Percentiles rank a stretch among this genome's conserved stretches.
These are phyloP conservation scores for Ceratobasidium sp. DNA, from an alignment of 1,284 basidiomycete genomes.

Conservation along the genomic window DNA sequence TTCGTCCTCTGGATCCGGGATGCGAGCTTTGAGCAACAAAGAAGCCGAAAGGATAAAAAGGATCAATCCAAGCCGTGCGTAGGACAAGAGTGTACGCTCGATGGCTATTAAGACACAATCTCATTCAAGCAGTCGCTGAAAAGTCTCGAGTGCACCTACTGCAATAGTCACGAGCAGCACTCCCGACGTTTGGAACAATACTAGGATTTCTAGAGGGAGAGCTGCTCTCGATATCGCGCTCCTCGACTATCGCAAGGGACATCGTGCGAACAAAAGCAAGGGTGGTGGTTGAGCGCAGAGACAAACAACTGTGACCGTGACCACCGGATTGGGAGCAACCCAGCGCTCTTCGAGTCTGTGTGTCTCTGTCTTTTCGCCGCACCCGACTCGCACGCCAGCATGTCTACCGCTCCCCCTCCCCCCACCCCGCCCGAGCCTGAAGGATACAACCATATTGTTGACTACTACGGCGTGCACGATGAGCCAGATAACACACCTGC, in stretches of 20 bases:
- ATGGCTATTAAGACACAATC: conserved; percentile 31
- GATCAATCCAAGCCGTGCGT: conserved; percentile 44
- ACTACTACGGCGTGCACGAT: conserved; percentile 23
- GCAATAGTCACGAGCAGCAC: conserved; percentile 36
- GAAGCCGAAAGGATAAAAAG: conserved; percentile 44
- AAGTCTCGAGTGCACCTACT: conserved; percentile 17
- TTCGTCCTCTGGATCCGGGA: conserved; percentile 32
- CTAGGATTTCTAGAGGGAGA: conserved; percentile 15
- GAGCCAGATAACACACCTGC: conserved; percentile 12
- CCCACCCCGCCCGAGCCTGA: conserved; percentile 10
- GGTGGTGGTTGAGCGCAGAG: conserved; percentile 4
- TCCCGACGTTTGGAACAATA: conserved; percentile 29
- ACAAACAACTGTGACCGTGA: conserved; percentile 13
- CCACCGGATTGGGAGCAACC: conserved; percentile 5
- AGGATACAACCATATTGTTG: conserved; percentile 31
- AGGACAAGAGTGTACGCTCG: conserved; percentile 47
- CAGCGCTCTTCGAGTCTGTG: neutral
- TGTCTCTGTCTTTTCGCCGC: neutral
- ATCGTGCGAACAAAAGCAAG: neutral
- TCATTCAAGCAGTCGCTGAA: neutral
- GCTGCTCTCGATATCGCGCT: neutral
- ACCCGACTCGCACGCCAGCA: neutral
- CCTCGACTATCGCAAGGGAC: neutral
- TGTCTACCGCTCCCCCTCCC: conserved; percentile 14
- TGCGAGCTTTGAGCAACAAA: conserved; percentile 43